A percentile compares a stretch with the other conserved stretches of the same genome.
These are phyloP conservation scores for Chaetomium strumarium DNA, from an alignment of 2,329 filamentous ascomycete species.

Conservation along the genomic window DNA sequence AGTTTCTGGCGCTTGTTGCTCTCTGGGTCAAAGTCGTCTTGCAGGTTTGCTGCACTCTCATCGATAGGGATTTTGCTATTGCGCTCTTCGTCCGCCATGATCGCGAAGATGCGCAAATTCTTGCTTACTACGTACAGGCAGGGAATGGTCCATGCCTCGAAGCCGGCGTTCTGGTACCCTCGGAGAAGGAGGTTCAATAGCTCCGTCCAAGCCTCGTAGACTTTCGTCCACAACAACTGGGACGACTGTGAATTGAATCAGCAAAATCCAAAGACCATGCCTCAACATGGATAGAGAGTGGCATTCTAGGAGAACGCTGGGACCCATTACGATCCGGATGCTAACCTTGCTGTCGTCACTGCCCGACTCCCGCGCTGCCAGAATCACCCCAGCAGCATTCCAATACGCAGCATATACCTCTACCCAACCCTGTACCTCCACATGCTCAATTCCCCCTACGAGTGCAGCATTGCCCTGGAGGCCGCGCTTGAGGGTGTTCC, in stretches of 20 bases:
- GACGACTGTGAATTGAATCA: constrained; percentile 9
- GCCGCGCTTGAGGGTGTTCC: constrained; percentile 66
- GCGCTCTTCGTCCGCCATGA: constrained; percentile 75
- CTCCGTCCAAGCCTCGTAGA: constrained; percentile 87
- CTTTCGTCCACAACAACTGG: constrained; percentile 65
- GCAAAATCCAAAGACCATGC: not conserved
- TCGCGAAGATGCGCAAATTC: constrained; percentile 80
- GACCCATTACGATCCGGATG: not conserved
- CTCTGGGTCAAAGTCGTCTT: constrained; percentile 77
- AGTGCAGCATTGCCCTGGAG: constrained; percentile 55
- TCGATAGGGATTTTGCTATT: constrained; percentile 31
- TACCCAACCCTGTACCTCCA: constrained; percentile 74
- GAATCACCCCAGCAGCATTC: constrained; percentile 70
- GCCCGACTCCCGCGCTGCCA: constrained; percentile 56
- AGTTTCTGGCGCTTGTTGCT: constrained; percentile 75
- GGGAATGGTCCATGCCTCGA: constrained; percentile 88
- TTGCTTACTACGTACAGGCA: constrained; percentile 84
- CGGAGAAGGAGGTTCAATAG: constrained; percentile 69
- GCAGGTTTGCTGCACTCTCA: constrained; percentile 46
- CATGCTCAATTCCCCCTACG: constrained; percentile 50
- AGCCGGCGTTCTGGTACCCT: constrained; percentile 69
- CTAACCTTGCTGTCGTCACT: constrained; percentile 34
- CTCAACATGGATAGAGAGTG: not conserved
- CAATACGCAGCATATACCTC: constrained; percentile 81
- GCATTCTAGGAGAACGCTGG: not conserved